These are phyloP conservation scores for Pilasporangium apinafurcum DNA, from an alignment of 352 stramenopile species.

Conservation along the genomic window DNA sequence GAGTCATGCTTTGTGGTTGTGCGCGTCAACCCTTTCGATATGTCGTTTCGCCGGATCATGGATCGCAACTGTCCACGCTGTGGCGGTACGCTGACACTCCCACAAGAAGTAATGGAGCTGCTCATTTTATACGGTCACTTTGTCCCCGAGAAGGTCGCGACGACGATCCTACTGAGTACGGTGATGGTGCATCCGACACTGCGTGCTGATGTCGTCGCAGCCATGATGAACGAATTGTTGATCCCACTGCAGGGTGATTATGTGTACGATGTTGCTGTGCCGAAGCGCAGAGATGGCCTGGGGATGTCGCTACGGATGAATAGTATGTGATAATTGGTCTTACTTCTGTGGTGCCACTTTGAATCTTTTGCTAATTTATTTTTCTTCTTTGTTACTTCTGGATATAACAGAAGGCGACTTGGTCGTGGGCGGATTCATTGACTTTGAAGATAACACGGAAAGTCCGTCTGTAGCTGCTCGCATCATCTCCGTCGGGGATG, in stretches of 20 bases:
- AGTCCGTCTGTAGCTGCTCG: constrained; percentile 70
- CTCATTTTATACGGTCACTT: constrained; percentile 84
- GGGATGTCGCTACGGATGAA: constrained; percentile 86
- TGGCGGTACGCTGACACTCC: constrained; percentile 43
- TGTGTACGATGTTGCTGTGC: constrained; percentile 76
- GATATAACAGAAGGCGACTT: constrained; percentile 66
- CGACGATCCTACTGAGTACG: constrained; percentile 53
- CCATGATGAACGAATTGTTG: constrained; percentile 81
- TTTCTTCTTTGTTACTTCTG: not conserved
- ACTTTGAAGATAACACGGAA: constrained; percentile 77
- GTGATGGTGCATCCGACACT: constrained; percentile 73
- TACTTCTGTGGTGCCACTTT: not conserved
- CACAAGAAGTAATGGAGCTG: constrained; percentile 83
- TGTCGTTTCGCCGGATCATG: constrained; percentile 77
- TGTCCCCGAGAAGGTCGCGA: constrained; percentile 58
- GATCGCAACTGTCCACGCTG: constrained; percentile 75
- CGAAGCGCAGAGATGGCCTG: constrained; percentile 70
- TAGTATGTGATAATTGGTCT: constrained; percentile 25
- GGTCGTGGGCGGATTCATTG: constrained; percentile 74
- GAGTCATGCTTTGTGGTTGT: constrained; percentile 71
- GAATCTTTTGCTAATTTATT: not conserved
- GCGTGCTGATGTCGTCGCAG: constrained; percentile 71
- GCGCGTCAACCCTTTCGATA: constrained; percentile 61
- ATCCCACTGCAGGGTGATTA: constrained; percentile 75
- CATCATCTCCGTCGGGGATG: constrained; percentile 72